Percentiles rank a stretch among this genome's conserved stretches.
Evolutionary conservation across 202 grass and related monocot genomes (phyloP).

Genomic region (Cymbopogon flexuosus): DNA sequence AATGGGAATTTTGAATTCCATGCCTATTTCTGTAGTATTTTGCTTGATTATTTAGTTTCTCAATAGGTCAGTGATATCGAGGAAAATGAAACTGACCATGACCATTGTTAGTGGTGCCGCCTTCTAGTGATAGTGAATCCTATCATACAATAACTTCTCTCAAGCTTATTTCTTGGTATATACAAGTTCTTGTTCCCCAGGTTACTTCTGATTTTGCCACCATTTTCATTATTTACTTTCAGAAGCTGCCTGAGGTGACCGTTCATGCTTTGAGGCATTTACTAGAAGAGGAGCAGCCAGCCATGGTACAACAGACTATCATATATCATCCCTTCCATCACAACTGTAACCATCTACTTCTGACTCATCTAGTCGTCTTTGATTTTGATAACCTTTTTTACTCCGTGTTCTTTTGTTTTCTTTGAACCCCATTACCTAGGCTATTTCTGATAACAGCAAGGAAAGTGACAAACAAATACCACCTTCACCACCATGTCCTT

Average conservation of each 20-base stretch:
- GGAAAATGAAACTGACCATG: neutral
- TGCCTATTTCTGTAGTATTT: neutral
- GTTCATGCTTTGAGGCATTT: neutral
- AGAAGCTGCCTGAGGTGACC: neutral
- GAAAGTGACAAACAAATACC: neutral
- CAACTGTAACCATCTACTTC: neutral
- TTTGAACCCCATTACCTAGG: neutral
- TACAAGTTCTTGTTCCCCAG: neutral
- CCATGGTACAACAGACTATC: neutral
- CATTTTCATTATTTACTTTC: neutral
- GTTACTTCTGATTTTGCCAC: neutral
- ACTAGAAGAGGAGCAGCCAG: neutral
- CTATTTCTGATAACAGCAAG: neutral
- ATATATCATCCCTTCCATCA: neutral
- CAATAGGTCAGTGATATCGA: neutral
- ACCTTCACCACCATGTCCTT: neutral
- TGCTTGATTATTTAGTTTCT: neutral
- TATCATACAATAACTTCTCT: neutral
- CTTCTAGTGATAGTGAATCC: neutral
- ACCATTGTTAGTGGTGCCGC: neutral
- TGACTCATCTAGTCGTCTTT: neutral
- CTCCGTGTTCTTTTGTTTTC: neutral
- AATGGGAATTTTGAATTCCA: neutral
- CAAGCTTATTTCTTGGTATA: slow-evolving; percentile 1
- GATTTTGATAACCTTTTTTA: neutral